Base-by-base conservation (phyloP, 129 eudicot genomes). In the Centrapalus pauciflorus region DNA sequence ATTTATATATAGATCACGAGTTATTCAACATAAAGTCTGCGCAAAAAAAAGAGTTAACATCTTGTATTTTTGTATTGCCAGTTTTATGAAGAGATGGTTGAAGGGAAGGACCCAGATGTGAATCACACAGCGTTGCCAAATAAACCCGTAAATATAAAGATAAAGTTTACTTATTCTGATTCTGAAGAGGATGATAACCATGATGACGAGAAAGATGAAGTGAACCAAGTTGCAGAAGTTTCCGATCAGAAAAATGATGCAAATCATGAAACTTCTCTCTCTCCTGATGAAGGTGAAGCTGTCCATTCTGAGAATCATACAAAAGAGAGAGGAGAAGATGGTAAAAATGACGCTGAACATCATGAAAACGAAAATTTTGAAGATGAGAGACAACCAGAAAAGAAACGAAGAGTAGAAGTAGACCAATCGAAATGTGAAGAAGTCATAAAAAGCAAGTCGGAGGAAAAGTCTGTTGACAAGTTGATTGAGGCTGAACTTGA, bases 401-500 rank as follows among this genome's bases (percentile, higher is more conserved):
- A 85, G 87, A 88, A 86, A 70, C 98, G 82, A 68, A 76, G 89
- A 14, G 0, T 73, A 55, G 95, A 79, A 55, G 26, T 38, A 60
- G 75, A 59, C 10, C 69, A 73, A 30, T 10, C 71, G n/a, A 76
- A 73, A 43, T 16, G 37, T 70, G 79, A 64, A 68, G 69, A 73
- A 49, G 72, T 66, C 17, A 3, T 50, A 21, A 30, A 60, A 43
- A 70, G 57, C 23, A 87, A 72, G 37, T 51, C 29, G 10, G 92
- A 78, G 52, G 80, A 78, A 48, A 82, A 75, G 77, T 88, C 98
- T 23, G 76, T 91, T 72, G 98, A 91, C 69, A 74, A 72, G 87
- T 71, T 93, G 54, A 88, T 93, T 59, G 98, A 93, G 61, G 95
- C 81, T 1, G 98, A 93, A 80, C 89, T 93, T 11, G 87, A 73